These are phyloP conservation scores for Potentilla sterilis DNA, from an alignment of 306 rosid genomes.

Conservation along the genomic window DNA sequence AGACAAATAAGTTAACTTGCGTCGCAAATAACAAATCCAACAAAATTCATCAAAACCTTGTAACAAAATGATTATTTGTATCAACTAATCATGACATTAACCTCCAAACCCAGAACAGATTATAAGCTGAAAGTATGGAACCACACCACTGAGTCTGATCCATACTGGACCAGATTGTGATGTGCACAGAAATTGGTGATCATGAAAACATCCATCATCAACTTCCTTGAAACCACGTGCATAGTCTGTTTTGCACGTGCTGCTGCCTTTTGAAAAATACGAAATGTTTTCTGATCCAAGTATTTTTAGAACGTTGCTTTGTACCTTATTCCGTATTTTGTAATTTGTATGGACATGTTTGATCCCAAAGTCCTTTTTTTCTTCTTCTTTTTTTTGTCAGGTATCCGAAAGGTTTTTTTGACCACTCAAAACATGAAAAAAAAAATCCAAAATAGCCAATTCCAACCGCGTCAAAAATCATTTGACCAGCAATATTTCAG, in stretches of 20 bases:
- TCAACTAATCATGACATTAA: not conserved
- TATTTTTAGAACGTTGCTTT: not conserved
- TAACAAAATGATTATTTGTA: no score
- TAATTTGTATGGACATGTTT: not conserved
- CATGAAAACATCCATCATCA: no score
- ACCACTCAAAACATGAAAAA: not conserved
- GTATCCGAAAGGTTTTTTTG: not conserved
- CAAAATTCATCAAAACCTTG: not conserved
- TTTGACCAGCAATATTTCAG: not conserved
- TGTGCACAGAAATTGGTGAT: not conserved
- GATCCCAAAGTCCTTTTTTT: not conserved
- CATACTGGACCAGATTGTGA: not conserved
- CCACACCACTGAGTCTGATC: not conserved
- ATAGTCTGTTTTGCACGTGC: not conserved
- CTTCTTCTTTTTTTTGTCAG: no score
- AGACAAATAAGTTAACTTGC: not conserved
- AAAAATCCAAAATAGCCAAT: not conserved
- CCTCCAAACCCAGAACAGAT: not conserved
- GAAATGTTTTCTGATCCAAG: not conserved
- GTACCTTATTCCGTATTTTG: no score
- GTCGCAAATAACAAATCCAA: not conserved
- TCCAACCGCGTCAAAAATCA: not conserved
- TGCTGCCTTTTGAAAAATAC: not conserved
- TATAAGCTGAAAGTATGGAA: not conserved
- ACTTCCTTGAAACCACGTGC: not conserved